Evolutionary conservation across 257 asterid species (phyloP).

Genomic region (Jasminum sambac): DNA sequence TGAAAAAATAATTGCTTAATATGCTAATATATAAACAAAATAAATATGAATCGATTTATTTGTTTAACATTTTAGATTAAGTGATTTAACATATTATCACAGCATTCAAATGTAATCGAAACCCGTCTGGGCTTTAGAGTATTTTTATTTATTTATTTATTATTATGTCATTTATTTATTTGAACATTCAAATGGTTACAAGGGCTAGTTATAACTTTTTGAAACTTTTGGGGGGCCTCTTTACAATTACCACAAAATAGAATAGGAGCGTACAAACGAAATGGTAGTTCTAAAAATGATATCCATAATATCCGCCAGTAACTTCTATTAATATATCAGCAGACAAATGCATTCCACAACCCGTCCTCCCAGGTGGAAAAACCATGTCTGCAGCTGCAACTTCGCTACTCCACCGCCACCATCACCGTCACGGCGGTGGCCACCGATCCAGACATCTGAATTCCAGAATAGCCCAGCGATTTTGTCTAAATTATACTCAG

Average conservation of each 20-base stretch:
- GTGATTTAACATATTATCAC: too few species aligned
- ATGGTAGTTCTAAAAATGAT: neutral
- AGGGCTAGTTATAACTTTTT: neutral
- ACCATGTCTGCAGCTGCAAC: constrained; percentile 53
- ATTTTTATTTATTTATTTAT: too few species aligned
- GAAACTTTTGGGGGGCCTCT: neutral
- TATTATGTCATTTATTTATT: too few species aligned
- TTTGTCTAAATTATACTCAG: constrained; percentile 36
- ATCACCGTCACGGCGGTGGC: constrained; percentile 23
- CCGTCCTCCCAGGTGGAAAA: constrained; percentile 7
- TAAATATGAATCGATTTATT: too few species aligned
- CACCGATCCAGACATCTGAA: constrained; percentile 13
- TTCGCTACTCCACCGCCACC: constrained; percentile 32
- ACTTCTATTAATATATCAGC: constrained; percentile 9
- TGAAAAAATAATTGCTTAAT: too few species aligned
- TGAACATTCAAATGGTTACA: neutral
- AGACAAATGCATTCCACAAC: constrained; percentile 1
- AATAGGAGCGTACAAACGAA: neutral
- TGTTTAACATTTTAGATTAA: too few species aligned
- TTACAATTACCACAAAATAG: neutral
- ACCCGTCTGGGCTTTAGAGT: too few species aligned
- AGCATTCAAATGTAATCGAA: too few species aligned
- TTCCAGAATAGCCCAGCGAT: constrained; percentile 27
- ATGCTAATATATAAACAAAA: too few species aligned
- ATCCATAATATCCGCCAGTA: neutral